Conservation (phyloP, 2,329 filamentous ascomycete genomes). For the Myriosclerotinia duriaeana region DNA sequence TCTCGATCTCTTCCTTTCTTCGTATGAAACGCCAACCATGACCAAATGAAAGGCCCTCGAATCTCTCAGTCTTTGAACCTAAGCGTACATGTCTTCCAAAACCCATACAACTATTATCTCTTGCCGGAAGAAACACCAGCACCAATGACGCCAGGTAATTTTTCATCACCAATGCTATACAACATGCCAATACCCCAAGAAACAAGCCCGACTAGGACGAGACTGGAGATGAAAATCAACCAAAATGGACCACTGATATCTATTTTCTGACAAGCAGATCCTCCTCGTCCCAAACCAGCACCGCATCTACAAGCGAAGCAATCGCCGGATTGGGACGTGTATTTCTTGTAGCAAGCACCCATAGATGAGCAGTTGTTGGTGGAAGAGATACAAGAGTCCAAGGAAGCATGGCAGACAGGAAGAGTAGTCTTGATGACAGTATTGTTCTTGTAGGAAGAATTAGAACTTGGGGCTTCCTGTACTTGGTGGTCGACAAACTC, state of each 20-base stretch:
- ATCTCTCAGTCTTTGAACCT: constrained; percentile 8
- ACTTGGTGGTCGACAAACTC: constrained; percentile 25
- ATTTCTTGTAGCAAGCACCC: constrained; percentile 72
- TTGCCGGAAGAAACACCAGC: constrained; percentile 78
- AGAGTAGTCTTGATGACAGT: constrained; percentile 13
- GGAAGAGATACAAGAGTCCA: constrained; percentile 63
- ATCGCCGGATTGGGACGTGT: constrained; percentile 47
- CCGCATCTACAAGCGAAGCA: constrained; percentile 81
- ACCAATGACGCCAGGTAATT: constrained; percentile 91
- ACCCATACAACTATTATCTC: constrained; percentile 34
- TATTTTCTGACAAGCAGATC: constrained; percentile 83
- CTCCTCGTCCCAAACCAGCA: constrained; percentile 48
- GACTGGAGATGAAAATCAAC: constrained; percentile 73
- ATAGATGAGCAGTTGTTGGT: constrained; percentile 83
- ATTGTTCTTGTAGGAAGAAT: constrained; percentile 26
- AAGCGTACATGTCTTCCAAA: constrained; percentile 22
- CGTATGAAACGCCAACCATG: constrained; percentile 19
- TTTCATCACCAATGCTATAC: constrained; percentile 80
- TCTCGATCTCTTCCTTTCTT: constrained; percentile 13
- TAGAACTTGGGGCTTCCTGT: constrained; percentile 21
- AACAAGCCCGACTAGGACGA: constrained; percentile 67
- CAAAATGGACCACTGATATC: constrained; percentile 89
- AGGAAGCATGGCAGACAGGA: constrained; percentile 72
- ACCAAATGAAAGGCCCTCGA: constrained; percentile 11
- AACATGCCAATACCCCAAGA: constrained; percentile 73